Percentiles rank a stretch among this genome's conserved stretches.
These are phyloP conservation scores for Aspergillus awamori DNA, from an alignment of 2,329 filamentous ascomycete genomes.

Conservation along the genomic window DNA sequence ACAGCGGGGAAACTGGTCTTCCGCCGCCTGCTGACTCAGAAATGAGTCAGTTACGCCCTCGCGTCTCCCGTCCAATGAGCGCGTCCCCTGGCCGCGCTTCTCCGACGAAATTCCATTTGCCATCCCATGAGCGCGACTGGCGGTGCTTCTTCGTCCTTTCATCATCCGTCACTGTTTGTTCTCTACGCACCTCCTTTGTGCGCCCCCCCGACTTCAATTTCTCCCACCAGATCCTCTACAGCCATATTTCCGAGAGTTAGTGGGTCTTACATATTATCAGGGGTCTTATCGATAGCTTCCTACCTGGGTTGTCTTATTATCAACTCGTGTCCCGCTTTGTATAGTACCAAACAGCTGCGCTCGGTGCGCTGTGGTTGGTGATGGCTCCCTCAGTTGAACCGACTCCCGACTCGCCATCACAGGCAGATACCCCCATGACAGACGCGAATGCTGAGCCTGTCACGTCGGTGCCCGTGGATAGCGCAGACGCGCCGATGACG, in stretches of 20 bases:
- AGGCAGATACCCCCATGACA: constrained; percentile 52
- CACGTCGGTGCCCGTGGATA: constrained; percentile 40
- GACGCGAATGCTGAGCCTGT: constrained; percentile 44
- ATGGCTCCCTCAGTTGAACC: constrained; percentile 47
- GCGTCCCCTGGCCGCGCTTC: constrained; percentile 34
- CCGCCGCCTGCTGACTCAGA: constrained; percentile 23
- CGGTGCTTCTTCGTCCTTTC: constrained; percentile 26
- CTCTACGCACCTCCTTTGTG: neutral
- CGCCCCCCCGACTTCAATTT: neutral
- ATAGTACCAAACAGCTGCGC: constrained; percentile 23
- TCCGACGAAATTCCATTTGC: constrained; percentile 36
- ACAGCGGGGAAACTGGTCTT: constrained; percentile 36
- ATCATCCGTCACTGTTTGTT: constrained; percentile 14
- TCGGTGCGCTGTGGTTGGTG: constrained; percentile 28
- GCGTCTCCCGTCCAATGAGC: constrained; percentile 38
- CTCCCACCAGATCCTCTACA: neutral
- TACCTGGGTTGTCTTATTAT: neutral
- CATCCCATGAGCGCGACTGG: constrained; percentile 37
- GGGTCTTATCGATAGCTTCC: neutral
- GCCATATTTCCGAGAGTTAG: neutral
- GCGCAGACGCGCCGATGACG: constrained; percentile 42
- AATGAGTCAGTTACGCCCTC: constrained; percentile 31
- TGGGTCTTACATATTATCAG: neutral
- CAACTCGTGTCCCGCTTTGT: neutral
- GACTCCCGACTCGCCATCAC: constrained; percentile 46